Base-by-base conservation (phyloP, 106 monocot species). In the Acanthochlamys bracteata region DNA sequence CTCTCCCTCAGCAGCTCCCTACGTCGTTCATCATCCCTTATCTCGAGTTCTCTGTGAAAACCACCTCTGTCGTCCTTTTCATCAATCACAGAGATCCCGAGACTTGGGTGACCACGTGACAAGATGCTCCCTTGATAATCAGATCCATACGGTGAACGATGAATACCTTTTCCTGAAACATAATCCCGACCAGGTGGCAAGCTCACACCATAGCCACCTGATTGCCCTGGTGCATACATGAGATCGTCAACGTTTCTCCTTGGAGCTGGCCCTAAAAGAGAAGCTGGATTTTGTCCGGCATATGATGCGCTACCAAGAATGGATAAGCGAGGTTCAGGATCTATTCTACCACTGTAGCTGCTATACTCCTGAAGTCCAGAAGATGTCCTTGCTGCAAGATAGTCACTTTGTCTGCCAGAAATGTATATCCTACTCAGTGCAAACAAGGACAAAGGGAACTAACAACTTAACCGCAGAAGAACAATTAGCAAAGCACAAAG, bases 391-490 rank as follows among this genome's bases (percentile, higher is more conserved):
- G 79, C 84, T 83, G 96, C 71, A 58, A 81, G 80, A 73, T 85
- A 98, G 55, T 98, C 96, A 60, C 82, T 71, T 83, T 88, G 96
- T 91, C 96, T 98, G 91, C 88, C 83, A 98, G 59, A 98, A 98
- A 98, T 83, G 80, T 82, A 98, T 80, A 78, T 73, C 73, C 78
- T 79, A 65, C 84, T 93, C 66, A 88, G 85, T 82, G 71, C 33
- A 73, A 25, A 42, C 63, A 25, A 60, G 60, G 62, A 54, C 39
- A 42, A 51, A 69, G 65, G 20, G 69, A 14, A 62, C 33, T 66
- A 60, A 54, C 24, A 61, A 49, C 69, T 45, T 27, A 66, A 54
- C 16, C n/a, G n/a, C n/a, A n/a, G n/a, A n/a, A n/a, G n/a, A n/a
- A n/a, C n/a, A n/a, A n/a, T n/a, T n/a, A n/a, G n/a, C n/a, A n/a